Base-by-base conservation (phyloP, 2,329 filamentous ascomycete species). In the Ophiognomonia clavigignenti-juglandacearum region DNA sequence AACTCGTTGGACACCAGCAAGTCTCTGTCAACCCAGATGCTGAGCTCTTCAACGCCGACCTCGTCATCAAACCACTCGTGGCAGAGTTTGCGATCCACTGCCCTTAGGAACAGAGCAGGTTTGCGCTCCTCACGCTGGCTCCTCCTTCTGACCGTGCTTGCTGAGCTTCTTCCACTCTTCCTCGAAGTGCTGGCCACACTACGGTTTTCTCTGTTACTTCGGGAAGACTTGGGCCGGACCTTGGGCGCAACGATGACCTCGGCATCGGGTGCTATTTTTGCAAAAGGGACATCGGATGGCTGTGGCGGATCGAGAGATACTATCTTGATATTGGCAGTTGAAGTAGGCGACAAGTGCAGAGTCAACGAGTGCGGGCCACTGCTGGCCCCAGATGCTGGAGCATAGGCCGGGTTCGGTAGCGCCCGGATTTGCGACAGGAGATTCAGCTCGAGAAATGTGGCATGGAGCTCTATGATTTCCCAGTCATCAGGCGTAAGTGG, bases 381-480 rank as follows among this genome's bases (percentile, higher is more conserved):
- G 14, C 73, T 63, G 22, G 73, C 70, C 22, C 71, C 71, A 23
- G 73, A 71, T 4, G 71, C 63, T 20, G 75, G 71, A 36, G 69
- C 73, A 62, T 82, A 87, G 20, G 77, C 72, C 16, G 92, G 92
- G 64, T 96, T 97, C 20, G 92, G 92, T 19, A 98, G 74, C 16
- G 92, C 92, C 58, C 93, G 85, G 57, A 98, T 91, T 69, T 98
- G 93, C 37, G 85, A 87, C 26, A 96, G 74, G 43, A 98, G 82
- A 64, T 98, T 97, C 54, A 96, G 75, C 62, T 98, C 93, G 42
- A 98, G 74, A 61, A 97, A 98, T 14, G 86, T 93, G 5, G 93
- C 93, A 70, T 98, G 93, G 2, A 98, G 74, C 66, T 98, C 93
- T 58, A 98, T 97, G 59, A 97, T 95, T 68, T 98, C 93, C 93